Conservation (phyloP, 106 monocot species). For the Gastrodia elata region DNA sequence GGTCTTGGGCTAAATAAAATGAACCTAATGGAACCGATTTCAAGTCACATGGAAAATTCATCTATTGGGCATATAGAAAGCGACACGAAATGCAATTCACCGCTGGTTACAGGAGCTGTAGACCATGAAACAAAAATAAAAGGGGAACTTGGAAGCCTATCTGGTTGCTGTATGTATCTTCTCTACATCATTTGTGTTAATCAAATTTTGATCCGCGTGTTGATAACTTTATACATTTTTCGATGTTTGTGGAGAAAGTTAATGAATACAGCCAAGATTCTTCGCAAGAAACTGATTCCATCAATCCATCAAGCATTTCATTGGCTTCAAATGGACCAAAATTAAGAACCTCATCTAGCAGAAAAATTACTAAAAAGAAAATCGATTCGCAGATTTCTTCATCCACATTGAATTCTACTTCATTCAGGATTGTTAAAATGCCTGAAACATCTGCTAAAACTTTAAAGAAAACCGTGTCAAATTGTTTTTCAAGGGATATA, state of each 20-base stretch:
- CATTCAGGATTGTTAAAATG: constrained; percentile 18
- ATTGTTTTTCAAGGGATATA: constrained; percentile 19
- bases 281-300: constrained; percentile 13
- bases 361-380: constrained; percentile 13
- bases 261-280: constrained; percentile 23
- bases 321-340: constrained; percentile 21
- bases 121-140: constrained; percentile 26
- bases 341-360: constrained; percentile 12
- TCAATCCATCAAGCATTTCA: constrained; percentile 14
- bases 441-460: constrained; percentile 16
- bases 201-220: constrained; percentile 3
- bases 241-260: constrained; percentile 20
- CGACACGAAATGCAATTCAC: constrained; percentile 16
- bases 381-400: constrained; percentile 28
- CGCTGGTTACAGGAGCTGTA: constrained; percentile 11
- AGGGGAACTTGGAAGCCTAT: constrained; percentile 22
- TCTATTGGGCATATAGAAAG: constrained; percentile 17
- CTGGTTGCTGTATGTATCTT: constrained; percentile 26
- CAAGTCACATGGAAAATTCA: constrained; percentile 16
- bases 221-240: constrained; percentile 9
- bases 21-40: constrained; percentile 24
- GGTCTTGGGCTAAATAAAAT: constrained; percentile 26
- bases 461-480: constrained; percentile 14
- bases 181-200: not conserved
- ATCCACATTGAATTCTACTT: constrained; percentile 24